Evolutionary conservation across 164 flowering plant species (phyloP).

Genomic region (Kingdonia uniflora): DNA sequence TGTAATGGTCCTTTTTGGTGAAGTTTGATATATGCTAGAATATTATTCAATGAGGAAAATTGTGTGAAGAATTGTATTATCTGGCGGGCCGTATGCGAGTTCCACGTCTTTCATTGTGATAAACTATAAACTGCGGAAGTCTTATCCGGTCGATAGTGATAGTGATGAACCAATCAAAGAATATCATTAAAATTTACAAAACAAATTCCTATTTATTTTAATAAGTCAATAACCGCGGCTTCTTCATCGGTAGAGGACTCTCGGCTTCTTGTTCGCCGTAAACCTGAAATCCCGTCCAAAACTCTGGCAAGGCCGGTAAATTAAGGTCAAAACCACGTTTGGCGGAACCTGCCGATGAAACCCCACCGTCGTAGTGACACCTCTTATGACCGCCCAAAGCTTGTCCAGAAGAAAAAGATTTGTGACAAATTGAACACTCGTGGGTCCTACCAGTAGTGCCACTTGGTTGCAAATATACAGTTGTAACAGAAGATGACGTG

Average conservation of each 20-base stretch:
- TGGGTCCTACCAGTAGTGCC: constrained; percentile 24
- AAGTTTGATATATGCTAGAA: too few species aligned
- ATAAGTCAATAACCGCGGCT: constrained; percentile 1
- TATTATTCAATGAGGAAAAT: too few species aligned
- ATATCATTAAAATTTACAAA: too few species aligned
- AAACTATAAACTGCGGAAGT: too few species aligned
- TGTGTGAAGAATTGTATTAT: too few species aligned
- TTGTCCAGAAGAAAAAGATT: constrained; percentile 48
- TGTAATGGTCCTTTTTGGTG: too few species aligned
- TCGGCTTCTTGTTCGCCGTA: constrained; percentile 3
- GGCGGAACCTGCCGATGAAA: constrained; percentile 6
- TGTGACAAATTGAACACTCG: constrained; percentile 50
- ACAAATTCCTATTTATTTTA: too few species aligned
- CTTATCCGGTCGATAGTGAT: too few species aligned
- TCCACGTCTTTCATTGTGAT: too few species aligned
- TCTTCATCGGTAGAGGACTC: constrained; percentile 7
- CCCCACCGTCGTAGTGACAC: constrained; percentile 49
- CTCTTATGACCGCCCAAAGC: constrained; percentile 70
- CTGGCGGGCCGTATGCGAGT: too few species aligned
- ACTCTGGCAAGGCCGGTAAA: constrained; percentile 4
- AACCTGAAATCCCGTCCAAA: background rate
- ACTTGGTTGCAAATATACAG: constrained; percentile 3
- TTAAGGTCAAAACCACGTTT: constrained; percentile 35
- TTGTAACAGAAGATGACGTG: constrained; percentile 8
- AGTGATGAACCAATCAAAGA: too few species aligned